phyloP scores from a whole-genome alignment of 1,139 yeast genomes.

The Spathaspora sp. region DNA sequence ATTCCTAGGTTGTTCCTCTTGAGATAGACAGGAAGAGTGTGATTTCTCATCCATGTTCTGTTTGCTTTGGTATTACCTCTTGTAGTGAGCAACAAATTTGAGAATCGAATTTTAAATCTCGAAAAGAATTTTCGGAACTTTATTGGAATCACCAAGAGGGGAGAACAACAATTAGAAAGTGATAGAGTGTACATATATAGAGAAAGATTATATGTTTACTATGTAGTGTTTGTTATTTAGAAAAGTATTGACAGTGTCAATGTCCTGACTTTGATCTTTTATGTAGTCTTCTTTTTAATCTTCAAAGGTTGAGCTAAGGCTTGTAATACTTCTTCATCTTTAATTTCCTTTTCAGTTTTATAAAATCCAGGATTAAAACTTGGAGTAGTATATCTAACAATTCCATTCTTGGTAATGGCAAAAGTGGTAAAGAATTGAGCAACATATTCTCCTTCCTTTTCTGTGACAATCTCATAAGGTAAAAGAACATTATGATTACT shows the following conservation, averaged over 20 bases:
- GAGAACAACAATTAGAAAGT: neutral
- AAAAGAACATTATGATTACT: constrained; percentile 65
- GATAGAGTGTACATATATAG: neutral
- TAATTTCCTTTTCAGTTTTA: constrained; percentile 58
- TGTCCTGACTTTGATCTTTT: neutral
- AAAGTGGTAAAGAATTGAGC: constrained; percentile 79
- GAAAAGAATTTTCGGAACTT: neutral
- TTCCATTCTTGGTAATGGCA: constrained; percentile 73
- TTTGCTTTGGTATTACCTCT: neutral
- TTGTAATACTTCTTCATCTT: constrained; percentile 51
- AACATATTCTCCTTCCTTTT: constrained; percentile 65
- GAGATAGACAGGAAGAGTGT: neutral
- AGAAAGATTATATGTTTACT: neutral
- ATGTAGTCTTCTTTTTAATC: constrained; percentile 47
- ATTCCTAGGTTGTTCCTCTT: neutral
- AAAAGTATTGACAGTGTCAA: neutral
- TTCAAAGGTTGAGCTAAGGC: constrained; percentile 57
- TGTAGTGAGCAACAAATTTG: neutral
- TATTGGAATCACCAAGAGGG: neutral
- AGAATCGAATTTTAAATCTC: neutral
- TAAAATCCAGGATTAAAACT: constrained; percentile 49
- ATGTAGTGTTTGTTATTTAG: neutral
- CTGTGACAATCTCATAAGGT: constrained; percentile 70
- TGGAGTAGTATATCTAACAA: constrained; percentile 66
- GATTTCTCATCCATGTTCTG: neutral